Percentiles rank a stretch among this genome's conserved stretches.
These are phyloP conservation scores for Pseudocercospora pini-densiflorae DNA, from an alignment of 2,329 filamentous ascomycete genomes.

Conservation along the genomic window DNA sequence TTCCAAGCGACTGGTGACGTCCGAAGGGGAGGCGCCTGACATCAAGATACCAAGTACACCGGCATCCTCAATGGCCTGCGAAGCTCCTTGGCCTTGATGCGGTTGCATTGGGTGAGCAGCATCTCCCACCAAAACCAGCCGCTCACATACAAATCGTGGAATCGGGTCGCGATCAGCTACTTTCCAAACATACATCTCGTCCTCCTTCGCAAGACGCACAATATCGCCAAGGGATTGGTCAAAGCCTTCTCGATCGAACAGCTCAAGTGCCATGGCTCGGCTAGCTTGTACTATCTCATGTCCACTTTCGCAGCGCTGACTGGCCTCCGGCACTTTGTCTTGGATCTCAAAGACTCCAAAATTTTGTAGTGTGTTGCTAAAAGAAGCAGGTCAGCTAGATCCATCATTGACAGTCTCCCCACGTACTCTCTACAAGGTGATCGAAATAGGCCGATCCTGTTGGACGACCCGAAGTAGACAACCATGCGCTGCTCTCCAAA, in stretches of 20 bases:
- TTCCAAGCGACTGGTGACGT: neutral
- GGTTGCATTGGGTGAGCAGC: conserved; percentile 37
- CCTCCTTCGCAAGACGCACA: neutral
- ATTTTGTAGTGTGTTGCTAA: conserved; percentile 16
- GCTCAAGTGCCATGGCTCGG: conserved; percentile 5
- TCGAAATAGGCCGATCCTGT: neutral
- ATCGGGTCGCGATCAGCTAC: conserved; percentile 8
- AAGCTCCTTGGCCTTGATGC: conserved; percentile 50
- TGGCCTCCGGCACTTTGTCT: neutral
- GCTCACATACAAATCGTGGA: neutral
- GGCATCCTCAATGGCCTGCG: conserved; percentile 50
- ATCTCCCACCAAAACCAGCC: conserved; percentile 17
- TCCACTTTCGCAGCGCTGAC: neutral
- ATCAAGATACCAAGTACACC: conserved; percentile 38
- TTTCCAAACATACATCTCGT: conserved; percentile 19
- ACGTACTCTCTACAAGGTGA: conserved; percentile 14
- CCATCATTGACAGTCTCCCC: neutral
- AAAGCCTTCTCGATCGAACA: conserved; percentile 9
- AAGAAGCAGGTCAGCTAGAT: neutral
- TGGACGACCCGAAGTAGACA: neutral
- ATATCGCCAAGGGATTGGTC: conserved; percentile 8
- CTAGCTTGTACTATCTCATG: neutral
- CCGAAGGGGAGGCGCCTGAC: neutral
- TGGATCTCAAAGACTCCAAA: conserved; percentile 7
- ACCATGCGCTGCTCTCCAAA: neutral